phyloP scores from a whole-genome alignment of 2,329 filamentous ascomycete genomes.

The Amphichorda felina region DNA sequence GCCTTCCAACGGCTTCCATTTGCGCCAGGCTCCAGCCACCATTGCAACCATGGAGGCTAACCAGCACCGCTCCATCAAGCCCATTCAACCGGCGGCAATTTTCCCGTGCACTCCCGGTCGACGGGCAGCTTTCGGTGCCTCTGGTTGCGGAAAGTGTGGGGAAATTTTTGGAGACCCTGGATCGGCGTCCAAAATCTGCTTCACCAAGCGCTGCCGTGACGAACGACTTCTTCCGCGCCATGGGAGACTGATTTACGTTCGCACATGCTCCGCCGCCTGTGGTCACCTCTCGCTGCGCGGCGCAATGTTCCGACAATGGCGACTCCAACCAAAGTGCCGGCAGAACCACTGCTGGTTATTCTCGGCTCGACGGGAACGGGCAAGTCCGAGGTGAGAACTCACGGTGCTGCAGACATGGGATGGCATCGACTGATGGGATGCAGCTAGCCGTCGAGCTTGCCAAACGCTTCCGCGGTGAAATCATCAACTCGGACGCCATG shows the following conservation, averaged over 20 bases:
- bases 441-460: conserved; percentile 87
- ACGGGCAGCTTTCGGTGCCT: no score
- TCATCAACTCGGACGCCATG: conserved; percentile 97
- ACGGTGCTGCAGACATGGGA: not conserved
- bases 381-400: conserved; percentile 64
- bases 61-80: no score
- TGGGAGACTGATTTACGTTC: no score
- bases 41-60: no score
- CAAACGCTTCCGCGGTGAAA: conserved; percentile 71
- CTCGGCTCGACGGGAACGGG: conserved; percentile 88
- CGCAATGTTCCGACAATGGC: conserved; percentile 28
- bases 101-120: no score
- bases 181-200: not conserved
- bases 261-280: conserved; percentile 16
- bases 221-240: no score
- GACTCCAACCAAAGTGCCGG: conserved; percentile 20
- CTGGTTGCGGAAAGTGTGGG: not conserved
- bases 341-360: conserved; percentile 61
- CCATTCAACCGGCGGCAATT: no score
- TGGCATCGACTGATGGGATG: no score
- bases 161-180: conserved; percentile 1
- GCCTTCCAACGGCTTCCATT: not conserved
- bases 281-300: conserved; percentile 8
- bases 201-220: not conserved
- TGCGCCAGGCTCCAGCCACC: no score